Evolutionary conservation across 768 basidiomycete genomes (phyloP), one percentile per base, ranked within the genome.

Genomic region (Kwoniella bestiolae): DNA sequence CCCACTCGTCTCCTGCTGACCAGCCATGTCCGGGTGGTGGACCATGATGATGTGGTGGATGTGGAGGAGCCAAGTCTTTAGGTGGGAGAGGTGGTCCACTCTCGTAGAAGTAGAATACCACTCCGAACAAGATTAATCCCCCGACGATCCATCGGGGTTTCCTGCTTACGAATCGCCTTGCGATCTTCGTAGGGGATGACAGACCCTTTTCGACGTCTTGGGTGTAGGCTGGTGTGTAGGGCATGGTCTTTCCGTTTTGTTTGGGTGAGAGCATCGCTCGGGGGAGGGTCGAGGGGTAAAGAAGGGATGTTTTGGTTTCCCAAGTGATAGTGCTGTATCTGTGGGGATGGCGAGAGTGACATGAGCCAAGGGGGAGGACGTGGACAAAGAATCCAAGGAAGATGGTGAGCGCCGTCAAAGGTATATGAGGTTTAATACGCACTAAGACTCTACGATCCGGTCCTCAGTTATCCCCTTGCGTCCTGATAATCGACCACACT

Each of bases 141-240:
- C 53, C 53, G 9, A 63, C 23, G 44, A 63, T 41, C 53, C 53
- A 56, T 32, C 47, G 25, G 3, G 62, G 55, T 34, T 52, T 56
- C 16, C 62, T 55, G 38, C 44, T 21, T 16, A 45, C 23, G 21
- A 56, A 21, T 1, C 62, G 53, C 31, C 35, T 63, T 4, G 62
- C 62, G 0, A 63, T 29, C 21, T 56, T 45, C 2, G 62, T 50
- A 16, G 62, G 53, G 4, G 53, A 46, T 18, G 61, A 63, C n/a
- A 57, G 32, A 21, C 62, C 62, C 32, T 63, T 63, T 35, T 63
- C 62, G 3, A 56, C 28, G n/a, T 63, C 62, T 46, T 31, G 38
- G 25, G 35, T 11, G 28, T 63, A 63, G 6, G 62, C 62, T 32
- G 62, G 62, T 28, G 53, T 63, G 47, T 57, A 57, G 18, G 62